phyloP scores from a whole-genome alignment of 1,284 basidiomycete species.

The Exobasidium rhododendri region DNA sequence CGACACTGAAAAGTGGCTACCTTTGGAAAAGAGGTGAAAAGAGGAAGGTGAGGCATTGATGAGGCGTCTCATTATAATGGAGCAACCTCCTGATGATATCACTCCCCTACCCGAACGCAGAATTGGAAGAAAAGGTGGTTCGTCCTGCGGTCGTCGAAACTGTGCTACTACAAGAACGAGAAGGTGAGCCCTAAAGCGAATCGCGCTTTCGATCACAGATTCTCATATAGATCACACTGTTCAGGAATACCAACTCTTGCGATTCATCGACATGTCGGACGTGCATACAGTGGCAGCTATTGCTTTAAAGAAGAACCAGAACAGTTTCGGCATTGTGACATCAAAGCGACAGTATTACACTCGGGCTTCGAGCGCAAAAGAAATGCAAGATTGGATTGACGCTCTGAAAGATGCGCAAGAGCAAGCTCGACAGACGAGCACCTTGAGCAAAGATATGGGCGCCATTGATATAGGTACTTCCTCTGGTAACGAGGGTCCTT shows the following conservation, averaged over 20 bases:
- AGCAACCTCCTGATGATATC: neutral
- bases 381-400: conserved; percentile 79
- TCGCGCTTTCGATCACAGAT: neutral
- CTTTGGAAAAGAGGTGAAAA: conserved; percentile 93
- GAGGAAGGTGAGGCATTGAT: conserved; percentile 77
- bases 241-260: conserved; percentile 67
- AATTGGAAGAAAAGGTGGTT: conserved; percentile 99
- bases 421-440: conserved; percentile 52
- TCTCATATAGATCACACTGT: neutral
- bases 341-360: conserved; percentile 89
- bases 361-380: conserved; percentile 69
- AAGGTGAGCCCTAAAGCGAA: conserved; percentile 56
- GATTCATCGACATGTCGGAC: conserved; percentile 80
- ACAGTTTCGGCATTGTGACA: conserved; percentile 88
- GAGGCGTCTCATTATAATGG: neutral
- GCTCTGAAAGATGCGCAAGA: conserved; percentile 75
- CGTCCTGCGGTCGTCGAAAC: conserved; percentile 81
- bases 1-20: conserved; percentile 83
- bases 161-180: conserved; percentile 95
- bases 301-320: conserved; percentile 75
- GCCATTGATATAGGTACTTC: conserved; percentile 25
- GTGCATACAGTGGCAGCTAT: conserved; percentile 88
- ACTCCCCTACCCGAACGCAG: conserved; percentile 57
- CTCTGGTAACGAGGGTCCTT: neutral
- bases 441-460: conserved; percentile 41